Base-by-base conservation (phyloP, 2,329 filamentous ascomycete genomes). In the Trichoderma atrobrunneum region DNA sequence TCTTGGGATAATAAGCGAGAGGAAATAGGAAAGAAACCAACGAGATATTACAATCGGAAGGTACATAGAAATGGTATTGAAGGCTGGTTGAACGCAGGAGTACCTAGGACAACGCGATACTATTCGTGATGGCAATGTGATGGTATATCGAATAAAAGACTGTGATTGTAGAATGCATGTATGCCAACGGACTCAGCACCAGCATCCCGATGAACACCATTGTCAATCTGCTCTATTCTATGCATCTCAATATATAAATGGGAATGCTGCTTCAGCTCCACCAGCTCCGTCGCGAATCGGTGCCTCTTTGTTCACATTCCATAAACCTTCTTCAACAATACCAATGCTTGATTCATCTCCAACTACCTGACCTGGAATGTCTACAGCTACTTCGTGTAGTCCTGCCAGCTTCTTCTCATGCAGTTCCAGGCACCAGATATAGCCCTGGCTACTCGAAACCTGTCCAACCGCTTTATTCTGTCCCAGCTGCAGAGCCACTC, bases 101-200 rank as follows among this genome's bases (percentile, higher is more conserved):
- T 18, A 18, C 34, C 14, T 16, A 18, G 7, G 1, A 18, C 39
- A 43, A 0, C 39, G n/a, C 39, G 16, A 43, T 43, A 4, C 3
- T 43, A n/a, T 5, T 10, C 16, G 7, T 43, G 39, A 43, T 43
- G 16, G 10, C 39, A n/a, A 43, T 43, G 39, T n/a, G 16, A 43
- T 10, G 39, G 0, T 43, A 0, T 43, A 2, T 5, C 18, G 1
- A 0, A 43, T 43, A 10, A 1, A 5, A 43, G 39, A n/a, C 1
- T n/a, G 39, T 43, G 16, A 43, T 43, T 43, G 39, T n/a, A n/a
- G 16, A 43, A 43, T 10, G 18, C 3, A 10, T 43, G 39, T n/a
- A 43, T 43, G 39, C 16, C 7, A 43, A 43, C 5, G 39, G 7
- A 43, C 36, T 43, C 36, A 43, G 5, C 36, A 43, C 16, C 39